A percentile compares a stretch with the other conserved stretches of the same genome.
Evolutionary conservation across 2,329 filamentous ascomycete genomes (phyloP).

Genomic region (Xylaria sp.): DNA sequence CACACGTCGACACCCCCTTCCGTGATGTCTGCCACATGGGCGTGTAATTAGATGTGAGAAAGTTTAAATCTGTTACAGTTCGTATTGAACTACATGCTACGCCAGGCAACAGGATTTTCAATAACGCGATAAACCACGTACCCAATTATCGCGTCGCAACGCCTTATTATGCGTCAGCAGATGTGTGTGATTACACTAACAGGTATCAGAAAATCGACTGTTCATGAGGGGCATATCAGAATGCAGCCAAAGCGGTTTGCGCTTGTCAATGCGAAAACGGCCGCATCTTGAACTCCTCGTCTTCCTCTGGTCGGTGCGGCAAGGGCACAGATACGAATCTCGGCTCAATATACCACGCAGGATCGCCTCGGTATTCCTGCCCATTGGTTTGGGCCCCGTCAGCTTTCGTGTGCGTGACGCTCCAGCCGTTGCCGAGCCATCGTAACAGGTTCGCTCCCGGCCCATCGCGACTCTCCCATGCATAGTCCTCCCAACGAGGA

Average conservation of each 20-base stretch:
- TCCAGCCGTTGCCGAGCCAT: conserved; percentile 52
- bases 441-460: conserved; percentile 42
- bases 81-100: no score
- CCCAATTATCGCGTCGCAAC: no score
- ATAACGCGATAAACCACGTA: not conserved
- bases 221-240: not conserved
- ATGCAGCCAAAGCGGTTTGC: not conserved
- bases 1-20: not conserved
- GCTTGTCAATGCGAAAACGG: conserved; percentile 41
- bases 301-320: conserved; percentile 37
- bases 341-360: conserved; percentile 43
- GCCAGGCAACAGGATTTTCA: conserved; percentile 1
- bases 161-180: no score
- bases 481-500: conserved; percentile 54
- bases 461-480: conserved; percentile 42
- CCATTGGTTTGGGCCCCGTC: conserved; percentile 24
- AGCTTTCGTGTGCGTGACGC: conserved; percentile 44
- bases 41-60: no score
- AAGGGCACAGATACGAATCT: conserved; percentile 36
- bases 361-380: conserved; percentile 37
- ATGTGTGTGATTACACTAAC: no score
- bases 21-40: no score
- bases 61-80: no score
- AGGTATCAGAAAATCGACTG: no score
- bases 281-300: conserved; percentile 36